A percentile compares a stretch with the other conserved stretches of the same genome.
Evolutionary conservation across 257 asterid species (phyloP).

Genomic region (Plantago elongata): DNA sequence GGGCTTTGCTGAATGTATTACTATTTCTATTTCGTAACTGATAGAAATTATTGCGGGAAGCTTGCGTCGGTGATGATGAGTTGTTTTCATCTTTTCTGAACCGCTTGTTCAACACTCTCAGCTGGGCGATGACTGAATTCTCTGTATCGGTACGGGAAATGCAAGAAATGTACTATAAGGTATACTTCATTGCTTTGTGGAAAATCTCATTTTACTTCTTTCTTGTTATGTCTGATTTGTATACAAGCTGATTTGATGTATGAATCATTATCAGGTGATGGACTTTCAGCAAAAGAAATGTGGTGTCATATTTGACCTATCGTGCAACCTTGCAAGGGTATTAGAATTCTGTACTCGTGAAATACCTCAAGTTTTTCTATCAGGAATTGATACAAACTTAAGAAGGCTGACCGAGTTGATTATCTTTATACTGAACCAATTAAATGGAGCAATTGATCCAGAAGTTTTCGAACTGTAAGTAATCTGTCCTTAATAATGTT

Average conservation of each 20-base stretch:
- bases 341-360: constrained; percentile 82
- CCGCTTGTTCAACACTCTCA: constrained; percentile 77
- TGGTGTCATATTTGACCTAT: constrained; percentile 81
- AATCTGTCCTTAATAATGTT: not conserved
- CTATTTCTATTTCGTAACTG: constrained; percentile 12
- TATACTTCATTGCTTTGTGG: constrained; percentile 18
- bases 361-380: constrained; percentile 79
- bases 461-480: constrained; percentile 85
- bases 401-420: constrained; percentile 85
- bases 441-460: constrained; percentile 67
- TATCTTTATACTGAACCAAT: constrained; percentile 72
- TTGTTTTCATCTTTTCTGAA: constrained; percentile 85
- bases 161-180: constrained; percentile 85
- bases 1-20: constrained; percentile 15
- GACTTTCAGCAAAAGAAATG: constrained; percentile 89
- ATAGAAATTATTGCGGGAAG: constrained; percentile 76
- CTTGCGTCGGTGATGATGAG: constrained; percentile 59
- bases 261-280: constrained; percentile 48
- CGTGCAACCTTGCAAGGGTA: constrained; percentile 88
- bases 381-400: constrained; percentile 73
- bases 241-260: constrained; percentile 9
- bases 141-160: constrained; percentile 85
- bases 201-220: constrained; percentile 5
- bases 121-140: constrained; percentile 98
- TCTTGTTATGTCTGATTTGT: not conserved